A percentile compares a stretch with the other conserved stretches of the same genome.
phyloP scores from a whole-genome alignment of 2,329 filamentous ascomycete species.

The Trichoderma guizhouense region DNA sequence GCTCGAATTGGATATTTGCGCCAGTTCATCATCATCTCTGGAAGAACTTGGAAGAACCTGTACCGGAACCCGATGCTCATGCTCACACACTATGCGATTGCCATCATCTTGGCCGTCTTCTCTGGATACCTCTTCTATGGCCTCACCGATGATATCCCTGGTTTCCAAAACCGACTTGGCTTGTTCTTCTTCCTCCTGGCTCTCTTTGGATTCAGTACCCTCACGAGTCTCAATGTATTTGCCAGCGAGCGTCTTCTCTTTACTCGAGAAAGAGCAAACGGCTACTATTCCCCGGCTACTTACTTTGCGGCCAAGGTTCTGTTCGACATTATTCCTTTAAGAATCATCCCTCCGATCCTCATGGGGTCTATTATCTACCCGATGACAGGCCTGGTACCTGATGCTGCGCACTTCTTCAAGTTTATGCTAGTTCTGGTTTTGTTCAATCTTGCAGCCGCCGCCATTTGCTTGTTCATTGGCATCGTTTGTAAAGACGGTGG shows the following conservation, averaged over 20 bases:
- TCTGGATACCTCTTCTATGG: constrained; percentile 96
- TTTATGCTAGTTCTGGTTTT: constrained; percentile 90
- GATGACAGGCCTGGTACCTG: constrained; percentile 89
- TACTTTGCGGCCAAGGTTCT: constrained; percentile 96
- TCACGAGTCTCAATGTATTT: constrained; percentile 92
- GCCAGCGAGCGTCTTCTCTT: constrained; percentile 87
- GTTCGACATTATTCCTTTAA: constrained; percentile 95
- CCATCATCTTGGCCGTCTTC: constrained; percentile 88
- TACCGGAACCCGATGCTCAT: constrained; percentile 98
- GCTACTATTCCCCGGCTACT: constrained; percentile 89
- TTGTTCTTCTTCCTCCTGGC: constrained; percentile 97
- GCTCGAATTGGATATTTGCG: constrained; percentile 72
- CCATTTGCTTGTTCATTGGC: constrained; percentile 92
- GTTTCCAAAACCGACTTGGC: constrained; percentile 95
- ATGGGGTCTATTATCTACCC: constrained; percentile 96
- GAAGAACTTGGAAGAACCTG: constrained; percentile 92
- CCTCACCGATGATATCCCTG: constrained; percentile 89
- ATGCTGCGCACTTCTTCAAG: constrained; percentile 78
- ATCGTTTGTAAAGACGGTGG: constrained; percentile 89
- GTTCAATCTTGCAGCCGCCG: constrained; percentile 92
- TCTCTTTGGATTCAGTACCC: constrained; percentile 92
- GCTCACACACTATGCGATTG: constrained; percentile 97
- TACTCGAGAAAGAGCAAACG: constrained; percentile 89
- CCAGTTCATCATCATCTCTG: constrained; percentile 87
- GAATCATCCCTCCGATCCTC: constrained; percentile 88